Evolutionary conservation across 2,329 filamentous ascomycete species (phyloP).

Genomic region (Thelonectria discophora): DNA sequence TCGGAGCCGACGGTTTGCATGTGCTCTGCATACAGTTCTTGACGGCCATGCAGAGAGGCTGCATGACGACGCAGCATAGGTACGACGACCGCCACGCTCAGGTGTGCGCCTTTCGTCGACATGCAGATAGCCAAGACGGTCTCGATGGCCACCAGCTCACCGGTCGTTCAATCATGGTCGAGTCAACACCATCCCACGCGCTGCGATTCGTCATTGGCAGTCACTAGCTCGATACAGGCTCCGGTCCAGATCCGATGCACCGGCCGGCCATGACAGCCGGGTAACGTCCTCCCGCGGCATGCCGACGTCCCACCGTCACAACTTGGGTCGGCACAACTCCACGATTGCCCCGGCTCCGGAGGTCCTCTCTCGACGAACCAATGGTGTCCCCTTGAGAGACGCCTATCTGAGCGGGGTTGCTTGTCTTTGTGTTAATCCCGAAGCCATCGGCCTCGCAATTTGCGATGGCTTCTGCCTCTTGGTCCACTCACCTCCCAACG

Average conservation of each 20-base stretch:
- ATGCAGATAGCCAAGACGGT: no score
- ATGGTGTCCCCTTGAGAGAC: conserved; percentile 20
- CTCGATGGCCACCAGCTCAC: not conserved
- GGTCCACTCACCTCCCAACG: conserved; percentile 22
- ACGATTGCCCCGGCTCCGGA: conserved; percentile 39
- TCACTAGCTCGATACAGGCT: conserved; percentile 6
- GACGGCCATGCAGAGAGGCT: conserved; percentile 11
- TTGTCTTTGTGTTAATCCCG: conserved; percentile 29
- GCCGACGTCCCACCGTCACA: conserved; percentile 14
- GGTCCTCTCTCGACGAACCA: conserved; percentile 17
- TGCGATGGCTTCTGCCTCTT: conserved; percentile 15
- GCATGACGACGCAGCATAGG: not conserved
- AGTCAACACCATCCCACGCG: conserved; percentile 20
- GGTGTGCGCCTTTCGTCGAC: not conserved
- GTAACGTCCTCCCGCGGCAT: conserved; percentile 23
- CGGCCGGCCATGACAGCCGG: conserved; percentile 20
- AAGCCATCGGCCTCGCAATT: conserved; percentile 21
- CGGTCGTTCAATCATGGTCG: conserved; percentile 13
- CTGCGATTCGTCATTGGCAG: conserved; percentile 25
- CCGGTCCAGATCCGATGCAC: conserved; percentile 29
- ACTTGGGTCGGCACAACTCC: conserved; percentile 5
- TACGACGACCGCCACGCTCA: no score
- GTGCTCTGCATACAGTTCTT: conserved; percentile 13
- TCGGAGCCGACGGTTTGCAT: conserved; percentile 26
- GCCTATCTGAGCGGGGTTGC: conserved; percentile 34